Conservation (phyloP, 371 early-diverging fungal species). For the Haplosporangium sp. region DNA sequence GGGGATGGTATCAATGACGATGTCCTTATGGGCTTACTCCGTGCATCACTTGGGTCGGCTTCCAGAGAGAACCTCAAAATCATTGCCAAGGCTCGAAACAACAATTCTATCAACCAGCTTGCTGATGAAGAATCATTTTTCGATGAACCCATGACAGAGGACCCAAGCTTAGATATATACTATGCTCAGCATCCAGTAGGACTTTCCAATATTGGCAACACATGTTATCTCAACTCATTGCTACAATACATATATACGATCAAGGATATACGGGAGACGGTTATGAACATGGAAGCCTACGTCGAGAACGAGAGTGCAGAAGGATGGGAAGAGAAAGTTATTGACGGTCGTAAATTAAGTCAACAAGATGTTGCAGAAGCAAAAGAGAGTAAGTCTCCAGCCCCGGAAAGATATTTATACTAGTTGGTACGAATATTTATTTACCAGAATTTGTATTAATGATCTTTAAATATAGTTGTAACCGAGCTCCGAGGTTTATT, state of each 20-base stretch:
- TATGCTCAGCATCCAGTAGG: conserved; percentile 72
- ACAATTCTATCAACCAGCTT: conserved; percentile 26
- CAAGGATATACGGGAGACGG: conserved; percentile 70
- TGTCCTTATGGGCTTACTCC: conserved; percentile 51
- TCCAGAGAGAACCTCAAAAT: conserved; percentile 29
- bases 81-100: conserved; percentile 22
- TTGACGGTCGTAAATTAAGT: conserved; percentile 72
- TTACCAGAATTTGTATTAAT: neutral
- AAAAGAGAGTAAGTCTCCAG: conserved; percentile 60
- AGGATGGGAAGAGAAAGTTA: conserved; percentile 62
- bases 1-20: conserved; percentile 41
- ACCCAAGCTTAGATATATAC: conserved; percentile 24
- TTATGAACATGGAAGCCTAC: conserved; percentile 64
- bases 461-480: conserved; percentile 39
- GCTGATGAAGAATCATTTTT: conserved; percentile 10
- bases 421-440: too few relatives aligned
- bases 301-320: conserved; percentile 63
- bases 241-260: conserved; percentile 86
- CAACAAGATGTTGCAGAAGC: conserved; percentile 62
- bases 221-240: conserved; percentile 91
- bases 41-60: conserved; percentile 56
- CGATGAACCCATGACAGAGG: neutral
- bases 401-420: neutral
- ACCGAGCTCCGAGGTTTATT: conserved; percentile 57
- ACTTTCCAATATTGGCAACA: conserved; percentile 89